Evolutionary conservation across 805 yeast genomes (phyloP).

Genomic region (Teunomyces atbi): DNA sequence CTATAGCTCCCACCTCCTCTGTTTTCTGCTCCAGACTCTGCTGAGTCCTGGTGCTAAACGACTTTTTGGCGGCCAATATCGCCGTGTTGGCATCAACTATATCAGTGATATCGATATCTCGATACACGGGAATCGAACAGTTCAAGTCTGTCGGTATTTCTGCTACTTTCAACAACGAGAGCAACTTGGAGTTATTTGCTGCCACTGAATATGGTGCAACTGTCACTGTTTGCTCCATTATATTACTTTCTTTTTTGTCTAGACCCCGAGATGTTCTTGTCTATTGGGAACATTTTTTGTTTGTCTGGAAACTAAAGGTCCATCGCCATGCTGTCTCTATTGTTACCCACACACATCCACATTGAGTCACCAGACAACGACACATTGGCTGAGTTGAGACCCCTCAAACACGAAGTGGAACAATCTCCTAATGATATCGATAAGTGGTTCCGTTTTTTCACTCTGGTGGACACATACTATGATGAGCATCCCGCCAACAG

Average conservation of each 20-base stretch:
- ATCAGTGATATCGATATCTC: slow-evolving; percentile 9
- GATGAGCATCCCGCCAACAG: slow-evolving; percentile 13
- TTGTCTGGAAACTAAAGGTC: not conserved
- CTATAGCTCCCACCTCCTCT: slow-evolving; percentile 11
- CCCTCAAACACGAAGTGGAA: not conserved
- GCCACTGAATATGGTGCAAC: slow-evolving; percentile 10
- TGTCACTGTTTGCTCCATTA: not conserved
- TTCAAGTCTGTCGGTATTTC: not conserved
- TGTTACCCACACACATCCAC: not conserved
- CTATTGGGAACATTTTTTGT: not conserved
- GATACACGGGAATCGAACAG: slow-evolving; percentile 4
- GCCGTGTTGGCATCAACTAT: slow-evolving; percentile 9
- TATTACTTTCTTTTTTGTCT: not conserved
- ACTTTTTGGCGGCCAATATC: slow-evolving; percentile 4
- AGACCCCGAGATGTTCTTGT: not conserved
- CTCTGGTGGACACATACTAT: slow-evolving; percentile 21
- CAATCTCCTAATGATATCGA: slow-evolving; percentile 29
- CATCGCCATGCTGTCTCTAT: not conserved
- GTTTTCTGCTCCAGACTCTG: slow-evolving; percentile 1
- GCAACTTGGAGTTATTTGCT: slow-evolving; percentile 7
- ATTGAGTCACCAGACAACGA: not conserved
- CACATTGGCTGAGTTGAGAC: not conserved
- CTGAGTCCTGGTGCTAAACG: not conserved
- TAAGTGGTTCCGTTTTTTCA: slow-evolving; percentile 41
- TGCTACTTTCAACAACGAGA: slow-evolving; percentile 12